These are phyloP conservation scores for Omphalea diandra DNA, from an alignment of 441 rosid genomes.

Conservation along the genomic window DNA sequence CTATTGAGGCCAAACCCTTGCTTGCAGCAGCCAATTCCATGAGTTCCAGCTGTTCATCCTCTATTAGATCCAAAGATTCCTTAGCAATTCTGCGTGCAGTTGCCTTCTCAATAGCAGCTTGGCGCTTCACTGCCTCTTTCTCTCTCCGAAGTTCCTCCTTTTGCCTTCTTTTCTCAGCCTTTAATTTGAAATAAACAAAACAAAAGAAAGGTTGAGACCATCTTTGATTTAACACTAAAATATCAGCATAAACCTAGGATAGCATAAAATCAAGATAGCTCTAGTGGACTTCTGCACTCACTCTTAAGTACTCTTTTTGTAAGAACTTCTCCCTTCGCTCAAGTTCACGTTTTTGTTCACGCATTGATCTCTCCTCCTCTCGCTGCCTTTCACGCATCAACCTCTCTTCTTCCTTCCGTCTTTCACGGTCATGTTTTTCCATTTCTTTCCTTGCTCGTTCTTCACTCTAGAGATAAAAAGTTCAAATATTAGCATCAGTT, in stretches of 20 bases:
- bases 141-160: constrained; percentile 88
- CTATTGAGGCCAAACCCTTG: constrained; percentile 73
- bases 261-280: background rate
- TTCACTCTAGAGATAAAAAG: constrained; percentile 56
- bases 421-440: constrained; percentile 95
- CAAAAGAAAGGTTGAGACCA: background rate
- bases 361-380: constrained; percentile 82
- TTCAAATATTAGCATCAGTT: constrained; percentile 25
- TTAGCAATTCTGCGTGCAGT: constrained; percentile 97
- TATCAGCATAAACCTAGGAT: background rate
- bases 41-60: constrained; percentile 97
- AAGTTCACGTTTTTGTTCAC: constrained; percentile 91
- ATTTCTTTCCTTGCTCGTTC: constrained; percentile 83
- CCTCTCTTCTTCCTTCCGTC: constrained; percentile 95
- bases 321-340: constrained; percentile 92
- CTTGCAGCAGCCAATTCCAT: constrained; percentile 95
- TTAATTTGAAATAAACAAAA: constrained; percentile 27
- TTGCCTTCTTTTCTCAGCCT: constrained; percentile 91
- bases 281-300: constrained; percentile 35
- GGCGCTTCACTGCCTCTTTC: constrained; percentile 80
- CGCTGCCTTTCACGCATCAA: constrained; percentile 90
- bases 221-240: background rate
- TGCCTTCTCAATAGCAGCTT: constrained; percentile 93
- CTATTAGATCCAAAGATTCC: constrained; percentile 97
- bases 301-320: constrained; percentile 77